Percentiles rank a stretch among this genome's conserved stretches.
Conservation (phyloP, 2,329 filamentous ascomycete species). For the Neopestalotiopsis clavispora region DNA sequence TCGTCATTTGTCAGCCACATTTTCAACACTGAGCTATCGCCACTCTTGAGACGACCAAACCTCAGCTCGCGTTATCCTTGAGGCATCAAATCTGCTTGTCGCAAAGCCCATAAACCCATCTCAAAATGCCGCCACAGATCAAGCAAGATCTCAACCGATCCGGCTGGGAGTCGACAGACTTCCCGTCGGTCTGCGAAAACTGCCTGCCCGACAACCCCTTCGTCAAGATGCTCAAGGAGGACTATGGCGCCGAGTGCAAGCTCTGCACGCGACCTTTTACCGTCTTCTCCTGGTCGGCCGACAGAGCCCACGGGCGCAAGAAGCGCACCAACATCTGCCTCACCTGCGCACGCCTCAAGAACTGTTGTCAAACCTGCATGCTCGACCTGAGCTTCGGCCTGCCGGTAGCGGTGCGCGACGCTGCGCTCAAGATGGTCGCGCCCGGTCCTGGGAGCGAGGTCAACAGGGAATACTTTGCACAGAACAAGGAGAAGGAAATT, state of each 20-base stretch:
- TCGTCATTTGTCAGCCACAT: constrained; percentile 18
- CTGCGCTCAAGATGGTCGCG: constrained; percentile 96
- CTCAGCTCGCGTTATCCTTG: too few species aligned
- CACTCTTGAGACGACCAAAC: neutral
- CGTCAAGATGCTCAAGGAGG: constrained; percentile 98
- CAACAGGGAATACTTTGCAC: constrained; percentile 96
- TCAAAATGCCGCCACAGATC: constrained; percentile 82
- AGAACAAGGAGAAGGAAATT: constrained; percentile 94
- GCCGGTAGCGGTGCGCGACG: constrained; percentile 93
- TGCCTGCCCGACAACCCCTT: constrained; percentile 97
- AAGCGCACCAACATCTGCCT: constrained; percentile 95
- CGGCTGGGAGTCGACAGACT: constrained; percentile 93
- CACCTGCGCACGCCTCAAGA: constrained; percentile 95
- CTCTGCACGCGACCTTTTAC: constrained; percentile 94
- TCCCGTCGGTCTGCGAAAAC: constrained; percentile 87
- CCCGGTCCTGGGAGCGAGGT: constrained; percentile 90
- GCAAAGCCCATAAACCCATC: neutral
- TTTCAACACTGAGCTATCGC: neutral
- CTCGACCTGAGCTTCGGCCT: constrained; percentile 95
- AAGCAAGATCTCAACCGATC: constrained; percentile 95
- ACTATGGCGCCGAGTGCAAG: constrained; percentile 87
- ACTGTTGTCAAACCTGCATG: constrained; percentile 99
- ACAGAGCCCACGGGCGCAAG: constrained; percentile 84
- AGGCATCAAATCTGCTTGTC: neutral
- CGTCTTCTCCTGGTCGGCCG: constrained; percentile 92